Evolutionary conservation across 306 rosid genomes (phyloP).

Genomic region (Dryas octopetala): DNA sequence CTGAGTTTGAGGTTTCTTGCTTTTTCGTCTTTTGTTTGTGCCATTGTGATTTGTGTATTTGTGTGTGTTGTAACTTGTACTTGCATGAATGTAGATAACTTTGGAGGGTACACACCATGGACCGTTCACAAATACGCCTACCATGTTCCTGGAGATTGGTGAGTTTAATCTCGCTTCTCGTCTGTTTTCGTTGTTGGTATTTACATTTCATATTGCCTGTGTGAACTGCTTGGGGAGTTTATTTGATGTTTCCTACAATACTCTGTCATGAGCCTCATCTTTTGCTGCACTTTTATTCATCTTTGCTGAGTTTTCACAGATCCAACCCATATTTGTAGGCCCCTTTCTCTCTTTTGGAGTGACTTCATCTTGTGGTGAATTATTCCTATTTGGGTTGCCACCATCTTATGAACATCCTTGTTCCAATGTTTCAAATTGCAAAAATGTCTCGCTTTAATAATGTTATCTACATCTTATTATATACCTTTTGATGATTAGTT

Average conservation of each 20-base stretch:
- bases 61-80: background rate
- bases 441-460: background rate
- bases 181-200: constrained; percentile 9
- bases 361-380: background rate
- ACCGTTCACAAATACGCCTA: constrained; percentile 72
- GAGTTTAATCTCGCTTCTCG: constrained; percentile 25
- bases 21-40: background rate
- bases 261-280: no score
- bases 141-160: constrained; percentile 96
- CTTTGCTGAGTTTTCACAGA: background rate
- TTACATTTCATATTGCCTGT: background rate
- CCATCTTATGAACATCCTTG: no score
- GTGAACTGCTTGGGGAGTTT: background rate
- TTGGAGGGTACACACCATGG: constrained; percentile 98
- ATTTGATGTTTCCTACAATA: background rate
- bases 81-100: constrained; percentile 58
- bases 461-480: background rate
- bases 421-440: background rate
- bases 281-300: background rate
- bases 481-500: background rate
- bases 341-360: background rate
- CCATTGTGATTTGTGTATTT: constrained; percentile 7
- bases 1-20: constrained; percentile 80
- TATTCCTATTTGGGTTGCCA: background rate
- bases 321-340: background rate